Evolutionary conservation across 345 rosid species (phyloP), one percentile per base, ranked within the genome.

Genomic region (Diplotaxis tenuifolia): DNA sequence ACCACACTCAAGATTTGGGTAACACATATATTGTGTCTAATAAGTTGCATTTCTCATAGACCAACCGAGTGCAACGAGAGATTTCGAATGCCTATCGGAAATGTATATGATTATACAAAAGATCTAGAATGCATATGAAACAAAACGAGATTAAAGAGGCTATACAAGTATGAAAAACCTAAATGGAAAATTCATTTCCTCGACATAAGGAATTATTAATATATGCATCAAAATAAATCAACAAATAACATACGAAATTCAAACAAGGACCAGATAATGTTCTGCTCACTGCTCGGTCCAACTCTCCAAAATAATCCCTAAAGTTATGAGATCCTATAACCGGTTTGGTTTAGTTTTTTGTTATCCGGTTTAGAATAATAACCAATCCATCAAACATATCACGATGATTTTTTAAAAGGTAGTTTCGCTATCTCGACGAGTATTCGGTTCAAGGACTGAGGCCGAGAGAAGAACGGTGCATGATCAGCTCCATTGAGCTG

Each of bases 401-500:
- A 77, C 0, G 65, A 67, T 34, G 65, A 72, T 73, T 73, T 78
- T 62, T 65, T 83, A 0, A 59, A 4, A 5, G 83, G 81, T 57
- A 85, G 49, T 58, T 77, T 81, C 9, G 86, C 80, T 21, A 88
- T 86, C 70, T 91, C 84, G 5, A 82, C 52, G 4, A 91, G 82
- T 12, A 84, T 65, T 36, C 82, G 82, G 78, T 88, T 88, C 42
- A 88, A 67, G 9, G 85, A 85, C 62, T 82, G 89, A 55, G 96
- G 90, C 80, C 83, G 86, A 4, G 97, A 84, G 79, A 88, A 88
- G 74, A 88, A 91, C 0, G 91, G 96, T 1, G 92, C 83, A 22
- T 89, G 97, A 84, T 89, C 93, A 8, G 86, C 80, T 18, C 92
- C 93, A 68, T 86, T 89, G 10, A 89, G 80, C 40, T 59, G 70